Evolutionary conservation across 441 rosid genomes (phyloP).

Genomic region (Isatis lusitanica): DNA sequence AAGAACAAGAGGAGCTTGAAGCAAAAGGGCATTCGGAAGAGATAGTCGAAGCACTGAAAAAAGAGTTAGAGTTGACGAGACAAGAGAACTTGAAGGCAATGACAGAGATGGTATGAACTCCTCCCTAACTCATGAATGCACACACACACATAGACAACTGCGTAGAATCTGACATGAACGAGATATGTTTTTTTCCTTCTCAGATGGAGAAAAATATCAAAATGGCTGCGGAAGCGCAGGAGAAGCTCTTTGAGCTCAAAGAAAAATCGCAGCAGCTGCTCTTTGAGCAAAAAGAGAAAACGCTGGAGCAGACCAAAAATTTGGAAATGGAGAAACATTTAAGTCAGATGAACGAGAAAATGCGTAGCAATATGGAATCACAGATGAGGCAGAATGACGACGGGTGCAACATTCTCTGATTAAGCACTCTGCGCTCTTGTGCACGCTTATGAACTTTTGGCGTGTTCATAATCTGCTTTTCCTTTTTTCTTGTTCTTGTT

Average conservation of each 20-base stretch:
- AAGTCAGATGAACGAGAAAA: background rate
- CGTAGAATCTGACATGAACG: background rate
- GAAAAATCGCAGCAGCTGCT: background rate
- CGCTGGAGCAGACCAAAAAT: background rate
- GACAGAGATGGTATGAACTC: background rate
- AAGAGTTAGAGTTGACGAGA: background rate
- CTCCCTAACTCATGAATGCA: background rate
- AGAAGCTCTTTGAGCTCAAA: background rate
- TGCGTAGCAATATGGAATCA: background rate
- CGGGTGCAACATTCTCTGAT: background rate
- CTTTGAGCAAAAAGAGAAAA: background rate
- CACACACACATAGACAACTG: background rate
- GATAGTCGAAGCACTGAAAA: background rate
- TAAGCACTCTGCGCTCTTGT: background rate
- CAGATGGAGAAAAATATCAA: conserved; percentile 6
- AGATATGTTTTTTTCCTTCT: background rate
- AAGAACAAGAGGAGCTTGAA: background rate
- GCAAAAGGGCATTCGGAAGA: background rate
- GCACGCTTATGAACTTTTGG: background rate
- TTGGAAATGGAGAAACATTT: background rate
- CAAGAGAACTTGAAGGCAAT: background rate
- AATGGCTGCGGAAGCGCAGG: background rate
- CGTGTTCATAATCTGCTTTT: background rate
- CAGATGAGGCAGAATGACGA: background rate
- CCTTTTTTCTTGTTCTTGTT: too few species aligned